Percentiles rank a stretch among this genome's conserved stretches.
phyloP scores from a whole-genome alignment of 169 alveolate genomes.

The Cyclospora cayetanensis region DNA sequence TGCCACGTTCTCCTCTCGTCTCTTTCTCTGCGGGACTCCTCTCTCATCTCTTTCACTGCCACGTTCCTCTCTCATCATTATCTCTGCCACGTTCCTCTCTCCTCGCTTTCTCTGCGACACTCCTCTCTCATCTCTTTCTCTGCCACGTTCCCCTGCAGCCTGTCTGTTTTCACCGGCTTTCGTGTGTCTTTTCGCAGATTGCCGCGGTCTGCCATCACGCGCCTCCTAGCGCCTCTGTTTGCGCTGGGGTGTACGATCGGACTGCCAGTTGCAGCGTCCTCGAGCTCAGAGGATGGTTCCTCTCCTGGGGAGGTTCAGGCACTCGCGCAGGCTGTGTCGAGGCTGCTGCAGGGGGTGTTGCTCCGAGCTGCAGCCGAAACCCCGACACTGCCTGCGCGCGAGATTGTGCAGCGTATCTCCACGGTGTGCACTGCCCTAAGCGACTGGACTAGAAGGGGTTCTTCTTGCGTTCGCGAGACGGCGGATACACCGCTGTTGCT shows the following conservation, averaged over 20 bases:
- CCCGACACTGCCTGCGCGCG: slow-evolving; percentile 5
- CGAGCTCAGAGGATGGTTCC: background rate
- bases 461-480: background rate
- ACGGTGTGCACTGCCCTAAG: background rate
- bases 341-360: slow-evolving; percentile 37
- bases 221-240: slow-evolving; percentile 31
- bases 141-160: too few species aligned
- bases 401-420: slow-evolving; percentile 25
- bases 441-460: background rate
- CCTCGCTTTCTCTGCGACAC: too few species aligned
- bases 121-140: too few species aligned
- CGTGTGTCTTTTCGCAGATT: background rate
- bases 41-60: too few species aligned
- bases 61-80: too few species aligned
- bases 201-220: background rate
- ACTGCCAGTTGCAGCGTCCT: background rate
- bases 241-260: background rate
- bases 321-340: background rate
- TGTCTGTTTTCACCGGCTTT: background rate
- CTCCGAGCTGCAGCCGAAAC: slow-evolving; percentile 45
- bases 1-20: too few species aligned
- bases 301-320: slow-evolving; percentile 9
- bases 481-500: background rate
- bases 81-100: too few species aligned
- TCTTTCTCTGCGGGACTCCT: too few species aligned